These are phyloP conservation scores for Nyctanthes arbortristis DNA, from an alignment of 257 asterid genomes.

Conservation along the genomic window DNA sequence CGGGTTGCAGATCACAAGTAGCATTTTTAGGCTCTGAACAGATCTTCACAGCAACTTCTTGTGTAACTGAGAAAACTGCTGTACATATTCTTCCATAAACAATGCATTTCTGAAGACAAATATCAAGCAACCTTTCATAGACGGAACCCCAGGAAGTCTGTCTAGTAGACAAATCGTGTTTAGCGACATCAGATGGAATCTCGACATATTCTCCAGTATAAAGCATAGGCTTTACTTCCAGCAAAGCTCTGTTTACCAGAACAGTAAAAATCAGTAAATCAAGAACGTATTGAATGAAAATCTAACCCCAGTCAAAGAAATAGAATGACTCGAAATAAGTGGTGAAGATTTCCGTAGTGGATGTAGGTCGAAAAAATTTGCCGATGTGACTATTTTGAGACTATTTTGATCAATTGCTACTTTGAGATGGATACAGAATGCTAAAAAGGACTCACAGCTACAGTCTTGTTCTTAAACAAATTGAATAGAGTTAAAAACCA, in stretches of 20 bases:
- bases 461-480: background rate
- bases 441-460: no score
- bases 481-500: background rate
- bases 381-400: no score
- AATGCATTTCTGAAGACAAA: slow-evolving; percentile 62
- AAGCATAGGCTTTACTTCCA: slow-evolving; percentile 91
- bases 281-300: no score
- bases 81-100: slow-evolving; percentile 59
- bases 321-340: no score
- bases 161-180: slow-evolving; percentile 32
- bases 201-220: slow-evolving; percentile 45
- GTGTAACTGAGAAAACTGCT: slow-evolving; percentile 60
- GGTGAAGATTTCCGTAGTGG: no score
- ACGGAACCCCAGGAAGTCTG: slow-evolving; percentile 62
- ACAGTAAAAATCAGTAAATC: slow-evolving; percentile 6
- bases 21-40: slow-evolving; percentile 28
- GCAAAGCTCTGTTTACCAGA: slow-evolving; percentile 61
- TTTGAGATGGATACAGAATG: no score
- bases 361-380: no score
- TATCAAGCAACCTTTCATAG: slow-evolving; percentile 68
- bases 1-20: slow-evolving; percentile 27
- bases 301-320: no score
- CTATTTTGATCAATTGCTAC: no score
- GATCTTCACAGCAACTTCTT: slow-evolving; percentile 49
- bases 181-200: slow-evolving; percentile 31